Percentiles rank a stretch among this genome's conserved stretches.
Evolutionary conservation across 1,139 yeast genomes (phyloP).

Genomic region (Zygoascus sp.): DNA sequence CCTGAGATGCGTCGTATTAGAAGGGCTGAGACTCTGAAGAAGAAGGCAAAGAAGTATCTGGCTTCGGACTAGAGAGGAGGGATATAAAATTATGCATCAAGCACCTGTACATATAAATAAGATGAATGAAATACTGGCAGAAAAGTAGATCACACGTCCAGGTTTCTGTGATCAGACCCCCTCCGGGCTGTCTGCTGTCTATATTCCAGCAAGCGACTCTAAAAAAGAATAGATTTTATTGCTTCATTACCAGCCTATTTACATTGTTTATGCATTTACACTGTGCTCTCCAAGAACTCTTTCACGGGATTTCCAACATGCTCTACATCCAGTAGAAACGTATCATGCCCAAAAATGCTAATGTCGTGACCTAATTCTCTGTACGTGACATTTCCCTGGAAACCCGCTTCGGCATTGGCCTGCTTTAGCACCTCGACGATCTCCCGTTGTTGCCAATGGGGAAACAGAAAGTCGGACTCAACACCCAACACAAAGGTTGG

Average conservation of each 20-base stretch:
- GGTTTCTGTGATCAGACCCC: too few species aligned
- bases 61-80: conserved; percentile 12
- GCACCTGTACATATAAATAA: neutral
- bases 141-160: too few species aligned
- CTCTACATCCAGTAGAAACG: conserved; percentile 72
- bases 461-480: conserved; percentile 85
- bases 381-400: conserved; percentile 42
- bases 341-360: conserved; percentile 85
- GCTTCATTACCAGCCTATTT: neutral
- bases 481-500: conserved; percentile 81
- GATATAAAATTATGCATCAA: neutral
- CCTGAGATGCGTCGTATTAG: conserved; percentile 30
- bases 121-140: too few species aligned
- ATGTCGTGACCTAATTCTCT: conserved; percentile 71
- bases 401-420: conserved; percentile 28
- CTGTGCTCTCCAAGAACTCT: conserved; percentile 45
- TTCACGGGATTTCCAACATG: conserved; percentile 77
- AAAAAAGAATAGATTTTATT: neutral
- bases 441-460: conserved; percentile 92
- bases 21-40: conserved; percentile 26
- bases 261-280: neutral
- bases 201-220: neutral
- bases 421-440: conserved; percentile 57
- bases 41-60: conserved; percentile 29
- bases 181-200: too few species aligned